Evolutionary conservation across 805 yeast genomes (phyloP).

Genomic region (Spathaspora passalidarum): DNA sequence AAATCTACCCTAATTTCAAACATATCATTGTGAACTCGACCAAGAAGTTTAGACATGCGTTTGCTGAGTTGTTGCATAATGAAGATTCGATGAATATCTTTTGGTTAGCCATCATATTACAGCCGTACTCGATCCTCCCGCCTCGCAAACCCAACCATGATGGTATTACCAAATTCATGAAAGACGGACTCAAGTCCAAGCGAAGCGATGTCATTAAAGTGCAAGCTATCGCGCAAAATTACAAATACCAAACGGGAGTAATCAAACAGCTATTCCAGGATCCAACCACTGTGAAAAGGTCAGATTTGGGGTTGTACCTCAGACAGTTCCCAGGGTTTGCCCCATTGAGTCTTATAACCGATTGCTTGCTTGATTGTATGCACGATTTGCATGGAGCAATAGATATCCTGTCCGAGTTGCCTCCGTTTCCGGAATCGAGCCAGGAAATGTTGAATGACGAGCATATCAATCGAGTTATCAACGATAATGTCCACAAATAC

Average conservation of each 20-base stretch:
- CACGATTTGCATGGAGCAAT: neutral
- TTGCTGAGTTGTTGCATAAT: slow-evolving; percentile 3
- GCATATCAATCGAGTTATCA: slow-evolving; percentile 5
- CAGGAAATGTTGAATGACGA: slow-evolving; percentile 7
- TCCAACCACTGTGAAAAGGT: slow-evolving; percentile 34
- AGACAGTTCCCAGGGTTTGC: slow-evolving; percentile 54
- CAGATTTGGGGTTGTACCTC: slow-evolving; percentile 59
- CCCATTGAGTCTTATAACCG: slow-evolving; percentile 39
- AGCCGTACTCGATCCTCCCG: slow-evolving; percentile 38
- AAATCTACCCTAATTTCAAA: slow-evolving; percentile 18
- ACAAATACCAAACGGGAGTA: slow-evolving; percentile 19
- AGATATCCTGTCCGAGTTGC: slow-evolving; percentile 1
- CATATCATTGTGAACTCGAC: slow-evolving; percentile 1
- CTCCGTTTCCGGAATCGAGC: slow-evolving; percentile 11
- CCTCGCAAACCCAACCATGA: slow-evolving; percentile 15
- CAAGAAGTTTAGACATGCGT: slow-evolving; percentile 1
- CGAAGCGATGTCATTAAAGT: slow-evolving; percentile 52
- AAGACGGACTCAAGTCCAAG: slow-evolving; percentile 70
- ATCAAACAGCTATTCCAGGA: slow-evolving; percentile 15
- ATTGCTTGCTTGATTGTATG: slow-evolving; percentile 31
- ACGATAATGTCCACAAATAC: slow-evolving; percentile 20
- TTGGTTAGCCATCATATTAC: slow-evolving; percentile 50
- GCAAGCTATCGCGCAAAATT: slow-evolving; percentile 36
- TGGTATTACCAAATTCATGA: slow-evolving; percentile 38
- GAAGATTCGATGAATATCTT: slow-evolving; percentile 8